Base-by-base conservation (phyloP, 441 rosid species). In the Metrosideros polymorpha region DNA sequence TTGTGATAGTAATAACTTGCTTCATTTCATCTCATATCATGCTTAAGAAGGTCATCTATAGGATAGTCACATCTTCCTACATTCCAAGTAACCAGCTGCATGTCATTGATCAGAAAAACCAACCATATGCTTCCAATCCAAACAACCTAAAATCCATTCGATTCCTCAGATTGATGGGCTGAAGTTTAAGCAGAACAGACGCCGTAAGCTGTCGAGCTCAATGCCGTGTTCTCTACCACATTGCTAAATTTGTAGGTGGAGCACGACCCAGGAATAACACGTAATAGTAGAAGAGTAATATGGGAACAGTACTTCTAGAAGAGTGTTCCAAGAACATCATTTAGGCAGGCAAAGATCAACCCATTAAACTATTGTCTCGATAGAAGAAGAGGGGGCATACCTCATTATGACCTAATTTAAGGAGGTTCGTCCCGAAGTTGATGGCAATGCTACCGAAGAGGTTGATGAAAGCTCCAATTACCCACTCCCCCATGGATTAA, bases 401-500 rank as follows among this genome's bases (percentile, higher is more conserved):
- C 98, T 98, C 97, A 88, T 92, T 94, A 88, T 98, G 99, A 77
- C 99, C 99, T 89, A 98, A 89, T 92, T 98, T 98, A 85, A 98
- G 98, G 91, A 98, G 99, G 86, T 98, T 98, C 50, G 99, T 98
- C 85, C 99, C 99, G 77, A 98, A 96, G 91, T 98, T 98, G 87
- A 98, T 98, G 91, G 99, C 99, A 90, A 98, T 95, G 88, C 99
- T 98, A 86, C 99, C 99, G 84, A 98, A 89, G 83, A 98, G 92
- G 87, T 96, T 98, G 88, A 98, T 98, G 91, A 94, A 92, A 90
- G 99, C 99, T 94, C 99, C 99, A 85, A 98, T 92, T 86, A 98
- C 90, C 99, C 99, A 98, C 89, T 96, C 99, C 90, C 99, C 98
- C 99, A 98, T 98, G 89, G 87, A 90, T 91, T 91, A 89, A 89